phyloP scores from a whole-genome alignment of 768 basidiomycete species.

The Phaeotremella fagi region DNA sequence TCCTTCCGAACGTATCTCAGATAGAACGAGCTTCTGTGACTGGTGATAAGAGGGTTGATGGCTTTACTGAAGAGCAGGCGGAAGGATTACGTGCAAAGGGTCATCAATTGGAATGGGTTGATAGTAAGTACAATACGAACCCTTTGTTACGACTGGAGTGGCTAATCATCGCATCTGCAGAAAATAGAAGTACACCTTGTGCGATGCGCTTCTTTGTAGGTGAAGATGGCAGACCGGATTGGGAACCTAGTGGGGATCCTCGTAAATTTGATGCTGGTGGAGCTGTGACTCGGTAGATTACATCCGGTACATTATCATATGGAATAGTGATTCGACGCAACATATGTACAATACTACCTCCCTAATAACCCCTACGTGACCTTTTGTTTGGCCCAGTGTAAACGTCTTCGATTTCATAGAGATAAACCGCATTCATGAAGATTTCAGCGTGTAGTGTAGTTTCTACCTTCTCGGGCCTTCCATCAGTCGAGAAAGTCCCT shows the following conservation, averaged over 20 bases:
- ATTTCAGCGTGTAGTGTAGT: no score
- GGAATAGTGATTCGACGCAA: no score
- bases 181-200: slow-evolving; percentile 26
- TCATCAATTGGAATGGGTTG: slow-evolving; percentile 30
- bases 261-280: slow-evolving; percentile 25
- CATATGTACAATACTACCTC: no score
- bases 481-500: no score
- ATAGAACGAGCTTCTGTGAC: slow-evolving; percentile 16
- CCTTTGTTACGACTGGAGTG: background rate
- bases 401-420: no score
- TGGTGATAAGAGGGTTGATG: slow-evolving; percentile 18
- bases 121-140: slow-evolving; percentile 8
- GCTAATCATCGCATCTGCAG: slow-evolving; percentile 1
- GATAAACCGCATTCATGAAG: no score
- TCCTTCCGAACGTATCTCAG: slow-evolving; percentile 27
- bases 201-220: slow-evolving; percentile 17
- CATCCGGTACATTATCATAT: no score
- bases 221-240: slow-evolving; percentile 2
- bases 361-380: no score
- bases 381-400: no score
- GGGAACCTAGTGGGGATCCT: slow-evolving; percentile 29
- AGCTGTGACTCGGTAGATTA: background rate
- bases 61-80: slow-evolving; percentile 23
- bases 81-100: slow-evolving; percentile 23
- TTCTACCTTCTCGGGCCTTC: no score